A percentile compares a stretch with the other conserved stretches of the same genome.
Conservation (phyloP, 306 rosid genomes). For the Rubus idaeus region DNA sequence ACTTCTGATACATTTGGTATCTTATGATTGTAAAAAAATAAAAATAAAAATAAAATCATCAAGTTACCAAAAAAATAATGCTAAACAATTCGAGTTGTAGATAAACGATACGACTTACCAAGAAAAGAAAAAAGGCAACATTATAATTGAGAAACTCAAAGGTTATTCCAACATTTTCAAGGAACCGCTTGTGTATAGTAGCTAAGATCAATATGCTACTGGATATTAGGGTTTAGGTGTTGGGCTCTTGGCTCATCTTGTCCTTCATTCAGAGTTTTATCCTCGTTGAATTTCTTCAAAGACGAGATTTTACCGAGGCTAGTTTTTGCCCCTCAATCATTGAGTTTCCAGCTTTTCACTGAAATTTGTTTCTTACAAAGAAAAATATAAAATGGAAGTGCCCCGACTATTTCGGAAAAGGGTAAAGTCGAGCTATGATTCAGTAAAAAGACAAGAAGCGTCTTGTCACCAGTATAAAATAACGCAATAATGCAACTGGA, state of each 20-base stretch:
- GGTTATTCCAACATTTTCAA: background rate
- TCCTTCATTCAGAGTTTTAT: background rate
- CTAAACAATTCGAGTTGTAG: too few species aligned
- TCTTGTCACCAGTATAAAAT: constrained; percentile 21
- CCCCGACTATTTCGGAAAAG: constrained; percentile 36
- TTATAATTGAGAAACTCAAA: too few species aligned
- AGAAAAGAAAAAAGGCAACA: too few species aligned
- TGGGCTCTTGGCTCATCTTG: background rate
- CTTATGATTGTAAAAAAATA: too few species aligned
- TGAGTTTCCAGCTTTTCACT: background rate
- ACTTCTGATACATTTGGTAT: too few species aligned
- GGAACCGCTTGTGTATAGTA: too few species aligned
- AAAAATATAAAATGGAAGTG: background rate
- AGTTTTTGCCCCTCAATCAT: background rate
- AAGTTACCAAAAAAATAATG: too few species aligned
- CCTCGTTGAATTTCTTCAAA: too few species aligned
- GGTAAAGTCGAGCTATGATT: constrained; percentile 25
- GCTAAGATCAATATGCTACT: too few species aligned
- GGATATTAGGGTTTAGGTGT: background rate
- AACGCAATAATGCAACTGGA: background rate
- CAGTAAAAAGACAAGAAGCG: constrained; percentile 21
- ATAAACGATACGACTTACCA: too few species aligned
- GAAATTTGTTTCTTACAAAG: too few species aligned
- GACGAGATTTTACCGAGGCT: background rate
- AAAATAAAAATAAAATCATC: too few species aligned